phyloP scores from a whole-genome alignment of 1,284 basidiomycete genomes.

The Trichosporon inkin region DNA sequence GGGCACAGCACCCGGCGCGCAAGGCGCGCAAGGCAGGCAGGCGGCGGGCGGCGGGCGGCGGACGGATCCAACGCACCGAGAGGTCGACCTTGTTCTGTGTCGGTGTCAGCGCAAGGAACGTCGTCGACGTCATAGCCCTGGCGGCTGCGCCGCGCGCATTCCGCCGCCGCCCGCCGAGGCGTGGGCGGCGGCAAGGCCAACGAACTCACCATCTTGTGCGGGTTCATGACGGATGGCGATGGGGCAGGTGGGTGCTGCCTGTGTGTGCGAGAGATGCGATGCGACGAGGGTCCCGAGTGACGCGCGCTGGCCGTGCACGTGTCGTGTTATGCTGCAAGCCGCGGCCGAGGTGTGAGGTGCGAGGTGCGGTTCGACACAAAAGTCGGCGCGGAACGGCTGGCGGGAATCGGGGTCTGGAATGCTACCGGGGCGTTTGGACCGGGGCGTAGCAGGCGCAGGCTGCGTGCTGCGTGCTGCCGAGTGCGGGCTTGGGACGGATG shows the following conservation, averaged over 20 bases:
- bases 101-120: constrained; percentile 13
- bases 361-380: too few relatives aligned
- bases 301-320: constrained; percentile 4
- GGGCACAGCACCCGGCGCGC: too few relatives aligned
- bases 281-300: neutral
- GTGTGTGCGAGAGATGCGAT: constrained; percentile 3
- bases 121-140: neutral
- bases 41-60: neutral
- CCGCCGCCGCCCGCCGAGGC: too few relatives aligned
- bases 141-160: neutral
- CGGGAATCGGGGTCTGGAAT: too few relatives aligned
- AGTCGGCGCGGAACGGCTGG: too few relatives aligned
- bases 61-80: constrained; percentile 38
- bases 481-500: neutral
- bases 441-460: too few relatives aligned
- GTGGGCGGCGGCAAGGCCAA: constrained; percentile 4
- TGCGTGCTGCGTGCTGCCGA: too few relatives aligned
- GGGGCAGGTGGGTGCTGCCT: too few relatives aligned
- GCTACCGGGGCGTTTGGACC: too few relatives aligned
- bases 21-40: neutral
- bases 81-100: constrained; percentile 50
- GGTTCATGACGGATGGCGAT: constrained; percentile 38
- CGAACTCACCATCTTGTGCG: constrained; percentile 40
- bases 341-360: neutral
- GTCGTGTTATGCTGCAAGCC: neutral